Evolutionary conservation across 2,329 filamentous ascomycete genomes (phyloP), one percentile per base, ranked within the genome.

Genomic region (Venturia asperata): DNA sequence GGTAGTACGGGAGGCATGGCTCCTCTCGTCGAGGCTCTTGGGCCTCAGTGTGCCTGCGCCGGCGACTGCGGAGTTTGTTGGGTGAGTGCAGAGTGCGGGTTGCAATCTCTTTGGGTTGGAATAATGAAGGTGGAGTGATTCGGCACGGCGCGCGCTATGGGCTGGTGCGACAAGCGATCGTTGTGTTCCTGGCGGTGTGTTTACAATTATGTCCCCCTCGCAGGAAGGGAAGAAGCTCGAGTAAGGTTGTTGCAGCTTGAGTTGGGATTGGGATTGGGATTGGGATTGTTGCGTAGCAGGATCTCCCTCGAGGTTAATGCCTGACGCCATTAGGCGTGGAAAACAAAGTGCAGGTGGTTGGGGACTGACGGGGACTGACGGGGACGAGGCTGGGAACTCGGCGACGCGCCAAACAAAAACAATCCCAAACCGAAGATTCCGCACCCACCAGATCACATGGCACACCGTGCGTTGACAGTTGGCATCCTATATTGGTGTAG

Each of bases 1-100:
- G 19, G 62, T 27, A 43, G 49, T 39, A 43, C 19, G 5, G 63
- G 63, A 30, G 63, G 42, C 63, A 64, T 64, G 4, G 21, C 39
- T 61, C 60, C 58, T 19, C n/a, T 27, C 27, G 11, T 41, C n/a
- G 15, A 39, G 42, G 43, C 62, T 30, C 27, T 34, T 21, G 6
- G 27, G 19, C 39, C 39, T 42, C 39, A 41, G 24, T 43, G 24
- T 43, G 24, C 17, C 34, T 9, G 27, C 21, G 43, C 11, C 37
- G 37, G 39, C 60, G 60, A 43, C 43, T 13, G 60, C 27, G 21
- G 19, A 61, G 15, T 39, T 39, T 43, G 60, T 17, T 47, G 37
- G n/a, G 24, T 47, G 39, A n/a, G 27, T 17, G 39, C 37, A 34
- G n/a, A n/a, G 34, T 30, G 37, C 10, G 42, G 39, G 15, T 43